Evolutionary conservation across 2,329 filamentous ascomycete genomes (phyloP).

Genomic region (Teratosphaeria viscida): DNA sequence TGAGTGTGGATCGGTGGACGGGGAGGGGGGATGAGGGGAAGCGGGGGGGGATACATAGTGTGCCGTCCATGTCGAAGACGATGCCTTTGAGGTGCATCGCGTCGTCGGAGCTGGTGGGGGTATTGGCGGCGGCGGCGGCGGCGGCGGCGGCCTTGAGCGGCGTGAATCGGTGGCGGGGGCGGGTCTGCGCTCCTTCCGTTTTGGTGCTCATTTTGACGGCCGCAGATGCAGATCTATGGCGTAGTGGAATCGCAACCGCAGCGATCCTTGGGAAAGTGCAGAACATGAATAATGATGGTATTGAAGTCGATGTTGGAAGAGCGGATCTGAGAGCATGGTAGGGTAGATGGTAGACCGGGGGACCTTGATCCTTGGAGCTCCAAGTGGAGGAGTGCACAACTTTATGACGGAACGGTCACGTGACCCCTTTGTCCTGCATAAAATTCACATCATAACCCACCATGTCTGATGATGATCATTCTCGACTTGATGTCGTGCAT

Average conservation of each 20-base stretch:
- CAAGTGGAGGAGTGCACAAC: background rate
- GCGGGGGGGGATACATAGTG: constrained; percentile 52
- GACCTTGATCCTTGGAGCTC: background rate
- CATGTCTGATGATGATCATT: too few relatives aligned
- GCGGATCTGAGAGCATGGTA: too few relatives aligned
- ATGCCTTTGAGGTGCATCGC: constrained; percentile 45
- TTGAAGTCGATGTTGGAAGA: background rate
- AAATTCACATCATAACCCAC: too few relatives aligned
- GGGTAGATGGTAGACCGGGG: background rate
- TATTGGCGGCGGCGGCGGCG: background rate
- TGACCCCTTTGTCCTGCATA: background rate
- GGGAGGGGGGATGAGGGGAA: constrained; percentile 5
- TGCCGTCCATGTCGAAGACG: constrained; percentile 92
- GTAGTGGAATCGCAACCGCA: background rate
- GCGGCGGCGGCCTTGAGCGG: constrained; percentile 29
- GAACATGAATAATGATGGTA: background rate
- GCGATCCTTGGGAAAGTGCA: background rate
- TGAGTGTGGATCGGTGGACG: background rate
- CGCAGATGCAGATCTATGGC: background rate
- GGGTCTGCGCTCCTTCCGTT: background rate
- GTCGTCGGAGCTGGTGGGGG: constrained; percentile 12
- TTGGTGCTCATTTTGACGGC: background rate
- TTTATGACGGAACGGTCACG: background rate
- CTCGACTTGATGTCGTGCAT: background rate
- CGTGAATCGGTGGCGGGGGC: constrained; percentile 33